Evolutionary conservation across 495 filamentous ascomycete species (phyloP).

Genomic region (Jackrogersella multiformis): DNA sequence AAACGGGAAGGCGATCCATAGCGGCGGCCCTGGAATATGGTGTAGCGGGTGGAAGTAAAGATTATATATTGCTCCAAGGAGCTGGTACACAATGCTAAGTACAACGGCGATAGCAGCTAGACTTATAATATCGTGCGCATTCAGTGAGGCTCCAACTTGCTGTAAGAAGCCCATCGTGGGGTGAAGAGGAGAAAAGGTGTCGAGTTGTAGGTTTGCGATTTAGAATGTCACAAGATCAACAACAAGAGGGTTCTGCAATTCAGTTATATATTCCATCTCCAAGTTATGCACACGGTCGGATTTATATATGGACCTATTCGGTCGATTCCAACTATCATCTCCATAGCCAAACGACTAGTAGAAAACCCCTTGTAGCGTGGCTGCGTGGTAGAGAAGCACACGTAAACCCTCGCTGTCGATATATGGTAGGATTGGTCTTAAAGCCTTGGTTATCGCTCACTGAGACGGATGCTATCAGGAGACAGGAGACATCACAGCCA

Average conservation of each 20-base stretch:
- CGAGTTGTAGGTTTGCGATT: background rate
- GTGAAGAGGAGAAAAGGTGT: background rate
- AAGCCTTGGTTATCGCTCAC: too few species aligned
- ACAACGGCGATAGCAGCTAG: constrained; percentile 3
- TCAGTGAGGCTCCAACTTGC: constrained; percentile 20
- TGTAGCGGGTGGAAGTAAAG: constrained; percentile 59
- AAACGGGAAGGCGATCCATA: constrained; percentile 41
- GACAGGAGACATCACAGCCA: too few species aligned
- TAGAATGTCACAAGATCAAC: background rate
- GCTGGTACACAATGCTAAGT: constrained; percentile 12
- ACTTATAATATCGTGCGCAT: background rate
- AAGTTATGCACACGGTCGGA: background rate
- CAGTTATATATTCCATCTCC: background rate
- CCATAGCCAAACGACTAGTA: too few species aligned
- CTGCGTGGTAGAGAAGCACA: too few species aligned
- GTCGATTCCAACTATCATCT: background rate
- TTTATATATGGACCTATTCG: background rate
- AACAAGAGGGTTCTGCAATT: background rate
- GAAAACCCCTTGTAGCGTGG: too few species aligned
- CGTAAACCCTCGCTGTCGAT: too few species aligned
- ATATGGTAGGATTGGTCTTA: too few species aligned
- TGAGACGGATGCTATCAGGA: too few species aligned
- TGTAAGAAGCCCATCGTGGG: constrained; percentile 34
- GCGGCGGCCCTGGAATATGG: constrained; percentile 59
- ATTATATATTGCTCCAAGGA: constrained; percentile 49